Evolutionary conservation across 2,329 filamentous ascomycete species (phyloP).

Genomic region (Myriosclerotinia duriaeana): DNA sequence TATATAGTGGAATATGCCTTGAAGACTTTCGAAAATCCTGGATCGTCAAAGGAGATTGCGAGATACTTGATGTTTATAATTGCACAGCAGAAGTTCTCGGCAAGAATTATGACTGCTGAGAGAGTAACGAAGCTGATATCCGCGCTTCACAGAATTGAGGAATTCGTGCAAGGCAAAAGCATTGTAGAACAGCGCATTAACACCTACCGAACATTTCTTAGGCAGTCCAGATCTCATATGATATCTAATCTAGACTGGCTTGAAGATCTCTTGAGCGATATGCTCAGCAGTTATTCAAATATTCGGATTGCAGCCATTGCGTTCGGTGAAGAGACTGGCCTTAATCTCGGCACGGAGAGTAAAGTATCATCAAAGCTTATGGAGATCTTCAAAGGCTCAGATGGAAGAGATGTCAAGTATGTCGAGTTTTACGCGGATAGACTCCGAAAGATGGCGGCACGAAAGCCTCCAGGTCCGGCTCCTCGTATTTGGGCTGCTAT

Average conservation of each 20-base stretch:
- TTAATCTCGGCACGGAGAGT: constrained; percentile 66
- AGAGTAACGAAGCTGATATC: constrained; percentile 70
- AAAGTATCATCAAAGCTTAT: constrained; percentile 65
- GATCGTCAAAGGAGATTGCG: constrained; percentile 72
- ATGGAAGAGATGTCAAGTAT: constrained; percentile 49
- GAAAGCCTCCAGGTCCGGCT: constrained; percentile 63
- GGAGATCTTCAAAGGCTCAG: constrained; percentile 56
- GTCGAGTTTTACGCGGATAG: constrained; percentile 67
- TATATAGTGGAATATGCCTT: constrained; percentile 83
- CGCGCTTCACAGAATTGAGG: constrained; percentile 69
- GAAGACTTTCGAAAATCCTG: constrained; percentile 65
- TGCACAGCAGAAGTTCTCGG: constrained; percentile 74
- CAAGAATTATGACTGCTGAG: constrained; percentile 70
- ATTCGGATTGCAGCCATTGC: constrained; percentile 72
- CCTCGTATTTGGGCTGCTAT: constrained; percentile 89
- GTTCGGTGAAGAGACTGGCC: constrained; percentile 69
- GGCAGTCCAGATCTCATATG: constrained; percentile 71
- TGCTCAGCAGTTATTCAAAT: constrained; percentile 76
- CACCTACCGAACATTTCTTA: constrained; percentile 75
- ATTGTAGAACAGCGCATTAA: constrained; percentile 74
- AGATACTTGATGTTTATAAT: constrained; percentile 80
- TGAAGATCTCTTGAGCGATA: constrained; percentile 74
- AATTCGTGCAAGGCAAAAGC: constrained; percentile 74
- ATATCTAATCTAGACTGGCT: constrained; percentile 74
- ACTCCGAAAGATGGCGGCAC: constrained; percentile 67